Conservation (phyloP, 495 filamentous ascomycete genomes). For the Barbatosphaeria neglecta region DNA sequence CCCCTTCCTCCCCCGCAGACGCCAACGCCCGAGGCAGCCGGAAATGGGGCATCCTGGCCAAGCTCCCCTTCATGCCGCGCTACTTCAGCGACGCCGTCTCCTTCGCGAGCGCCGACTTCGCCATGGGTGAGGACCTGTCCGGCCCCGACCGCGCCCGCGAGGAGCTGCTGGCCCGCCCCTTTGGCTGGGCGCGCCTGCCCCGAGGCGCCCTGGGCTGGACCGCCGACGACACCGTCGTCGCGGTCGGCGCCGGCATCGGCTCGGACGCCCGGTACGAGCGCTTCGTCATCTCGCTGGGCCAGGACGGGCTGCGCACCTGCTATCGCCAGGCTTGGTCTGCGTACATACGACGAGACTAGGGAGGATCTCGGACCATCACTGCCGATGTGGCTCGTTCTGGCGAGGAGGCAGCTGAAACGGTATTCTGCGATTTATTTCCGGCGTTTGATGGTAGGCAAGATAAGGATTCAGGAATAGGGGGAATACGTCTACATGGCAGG, state of each 20-base stretch:
- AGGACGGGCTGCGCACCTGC: slow-evolving; percentile 49
- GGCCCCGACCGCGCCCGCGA: slow-evolving; percentile 70
- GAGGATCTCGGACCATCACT: no score
- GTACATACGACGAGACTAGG: slow-evolving; percentile 56
- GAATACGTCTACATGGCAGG: no score
- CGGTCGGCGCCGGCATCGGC: slow-evolving; percentile 70
- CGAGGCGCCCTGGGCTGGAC: slow-evolving; percentile 75
- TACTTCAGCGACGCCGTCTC: slow-evolving; percentile 81
- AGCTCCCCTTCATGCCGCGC: slow-evolving; percentile 65
- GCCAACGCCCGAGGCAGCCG: slow-evolving; percentile 35
- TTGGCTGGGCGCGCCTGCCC: slow-evolving; percentile 42
- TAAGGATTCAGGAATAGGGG: no score
- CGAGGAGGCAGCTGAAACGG: no score
- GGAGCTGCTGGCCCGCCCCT: slow-evolving; percentile 36
- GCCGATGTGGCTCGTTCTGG: no score
- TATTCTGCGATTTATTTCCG: no score
- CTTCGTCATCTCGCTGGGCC: slow-evolving; percentile 50
- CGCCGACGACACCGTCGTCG: slow-evolving; percentile 53
- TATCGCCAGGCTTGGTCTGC: slow-evolving; percentile 61
- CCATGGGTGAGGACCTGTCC: slow-evolving; percentile 15
- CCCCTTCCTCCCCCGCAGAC: background rate
- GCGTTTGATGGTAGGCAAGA: no score
- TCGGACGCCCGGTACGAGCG: slow-evolving; percentile 77
- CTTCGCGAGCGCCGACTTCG: slow-evolving; percentile 30
- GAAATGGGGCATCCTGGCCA: slow-evolving; percentile 73